phyloP scores from a whole-genome alignment of 768 basidiomycete genomes.

The Leucocoprinus sp. region DNA sequence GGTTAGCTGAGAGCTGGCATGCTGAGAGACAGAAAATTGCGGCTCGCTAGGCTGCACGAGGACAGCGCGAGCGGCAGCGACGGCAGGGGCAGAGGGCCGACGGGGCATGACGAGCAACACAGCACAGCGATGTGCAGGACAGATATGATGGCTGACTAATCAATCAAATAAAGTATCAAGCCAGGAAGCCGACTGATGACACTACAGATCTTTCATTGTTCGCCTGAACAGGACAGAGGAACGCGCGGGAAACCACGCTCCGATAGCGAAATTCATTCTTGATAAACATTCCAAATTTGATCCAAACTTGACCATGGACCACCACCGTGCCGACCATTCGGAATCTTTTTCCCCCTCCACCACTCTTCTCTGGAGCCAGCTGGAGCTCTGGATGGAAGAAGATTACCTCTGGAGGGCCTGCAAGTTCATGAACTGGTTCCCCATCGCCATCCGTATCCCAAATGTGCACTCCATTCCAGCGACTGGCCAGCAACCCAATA shows the following conservation, averaged over 20 bases:
- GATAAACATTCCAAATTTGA: too few species aligned
- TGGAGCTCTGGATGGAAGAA: conserved; percentile 97
- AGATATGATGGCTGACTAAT: too few species aligned
- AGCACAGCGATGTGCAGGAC: too few species aligned
- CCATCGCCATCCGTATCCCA: conserved; percentile 65
- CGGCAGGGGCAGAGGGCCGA: conserved; percentile 58
- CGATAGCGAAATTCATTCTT: not conserved
- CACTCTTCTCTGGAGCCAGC: conserved; percentile 80
- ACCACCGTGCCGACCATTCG: conserved; percentile 20
- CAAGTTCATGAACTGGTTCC: conserved; percentile 80
- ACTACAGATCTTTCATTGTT: conserved; percentile 17
- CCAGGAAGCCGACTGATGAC: too few species aligned
- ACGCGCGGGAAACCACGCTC: conserved; percentile 8
- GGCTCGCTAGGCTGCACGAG: conserved; percentile 4
- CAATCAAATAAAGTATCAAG: too few species aligned
- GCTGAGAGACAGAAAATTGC: conserved; percentile 15
- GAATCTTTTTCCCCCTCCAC: conserved; percentile 42
- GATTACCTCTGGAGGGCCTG: conserved; percentile 89
- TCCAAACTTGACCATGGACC: too few species aligned
- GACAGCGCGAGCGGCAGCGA: too few species aligned
- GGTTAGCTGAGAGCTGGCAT: conserved; percentile 21
- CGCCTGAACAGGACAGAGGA: conserved; percentile 11
- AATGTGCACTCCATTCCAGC: conserved; percentile 47
- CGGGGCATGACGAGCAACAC: conserved; percentile 32
- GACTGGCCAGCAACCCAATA: conserved; percentile 63